Base-by-base conservation (phyloP, 2,329 filamentous ascomycete species). In the Aspergillus fumigatus region DNA sequence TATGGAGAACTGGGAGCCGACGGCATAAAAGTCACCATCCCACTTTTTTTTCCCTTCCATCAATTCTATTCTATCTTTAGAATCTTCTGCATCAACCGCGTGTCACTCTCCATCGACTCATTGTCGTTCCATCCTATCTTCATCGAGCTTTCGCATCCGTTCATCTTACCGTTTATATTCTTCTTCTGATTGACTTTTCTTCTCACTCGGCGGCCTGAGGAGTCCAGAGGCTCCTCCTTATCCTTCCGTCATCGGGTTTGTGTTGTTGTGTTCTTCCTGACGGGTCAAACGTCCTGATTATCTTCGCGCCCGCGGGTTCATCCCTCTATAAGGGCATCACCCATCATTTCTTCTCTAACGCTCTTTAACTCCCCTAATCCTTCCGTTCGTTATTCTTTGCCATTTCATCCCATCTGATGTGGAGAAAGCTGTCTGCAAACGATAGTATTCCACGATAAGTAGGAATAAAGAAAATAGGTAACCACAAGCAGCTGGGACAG, bases 1-100 rank as follows among this genome's bases (percentile, higher is more conserved):
- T 38, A 38, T 23, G 40, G 40, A 19, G 21, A 43, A 21, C 40
- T 43, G n/a, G 10, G n/a, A 4, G n/a, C 21, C 21, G 17, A 9
- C 21, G 21, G n/a, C n/a, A 9, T 43, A 43, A 43, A 43, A 43
- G 43, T 47, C 21, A 14, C 43, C 21, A 47, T 47, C 43, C 43
- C 43, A 47, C 43, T 47, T 47, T 25, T 47, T 25, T 23, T 14
- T 23, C 23, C 23, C 43, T 47, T 47, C 43, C 43, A 23, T 47
- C 32, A 23, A 47, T 40, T 52, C 50, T 32, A 51, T 56, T 63
- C 66, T 70, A 69, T 71, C 64, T 68, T 72, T 66, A 70, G 68
- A 63, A 70, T 69, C 62, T 63, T 69, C 62, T 69, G 65, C 57
- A 66, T 62, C 55, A 64, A 63, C 57, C 65, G 66, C 58, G 62